Percentiles rank a stretch among this genome's conserved stretches.
Conservation (phyloP, 1,284 basidiomycete species). For the Ganoderma sp. region DNA sequence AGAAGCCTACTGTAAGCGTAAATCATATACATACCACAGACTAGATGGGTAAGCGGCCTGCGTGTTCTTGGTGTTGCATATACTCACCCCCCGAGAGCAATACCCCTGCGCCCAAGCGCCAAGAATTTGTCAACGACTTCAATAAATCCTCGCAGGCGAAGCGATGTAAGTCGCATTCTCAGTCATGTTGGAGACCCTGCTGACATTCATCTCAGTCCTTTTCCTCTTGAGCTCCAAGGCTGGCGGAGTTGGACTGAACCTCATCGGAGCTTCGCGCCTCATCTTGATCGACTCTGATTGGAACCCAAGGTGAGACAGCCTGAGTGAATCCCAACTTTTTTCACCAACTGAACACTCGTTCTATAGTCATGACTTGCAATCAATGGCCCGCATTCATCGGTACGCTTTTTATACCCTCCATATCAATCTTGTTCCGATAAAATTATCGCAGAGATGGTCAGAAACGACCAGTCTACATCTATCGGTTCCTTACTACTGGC, state of each 20-base stretch:
- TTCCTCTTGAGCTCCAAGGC: conserved; percentile 96
- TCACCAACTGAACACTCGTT: neutral
- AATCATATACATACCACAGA: conserved; percentile 80
- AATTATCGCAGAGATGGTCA: conserved; percentile 81
- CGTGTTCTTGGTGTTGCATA: neutral
- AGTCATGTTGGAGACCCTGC: too few species aligned
- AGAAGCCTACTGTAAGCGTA: conserved; percentile 83
- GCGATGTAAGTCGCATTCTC: conserved; percentile 56
- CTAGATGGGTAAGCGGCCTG: conserved; percentile 78
- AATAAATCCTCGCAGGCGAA: conserved; percentile 75
- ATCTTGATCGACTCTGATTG: conserved; percentile 93
- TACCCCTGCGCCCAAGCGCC: conserved; percentile 81
- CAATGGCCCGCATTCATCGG: conserved; percentile 98
- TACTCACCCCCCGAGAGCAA: conserved; percentile 52
- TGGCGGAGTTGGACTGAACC: conserved; percentile 93
- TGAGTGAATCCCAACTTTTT: neutral
- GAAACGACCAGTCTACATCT: conserved; percentile 91
- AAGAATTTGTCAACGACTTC: conserved; percentile 83
- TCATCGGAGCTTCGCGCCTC: conserved; percentile 88
- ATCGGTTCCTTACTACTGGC: conserved; percentile 86
- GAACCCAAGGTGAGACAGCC: conserved; percentile 78
- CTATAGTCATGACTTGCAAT: conserved; percentile 87
- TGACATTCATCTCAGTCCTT: conserved; percentile 60
- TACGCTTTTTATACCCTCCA: conserved; percentile 41
- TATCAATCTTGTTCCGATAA: neutral